Percentiles rank a stretch among this genome's conserved stretches.
These are phyloP conservation scores for Parachlorella kessleri DNA, from an alignment of 139 green algal genomes.

Conservation along the genomic window DNA sequence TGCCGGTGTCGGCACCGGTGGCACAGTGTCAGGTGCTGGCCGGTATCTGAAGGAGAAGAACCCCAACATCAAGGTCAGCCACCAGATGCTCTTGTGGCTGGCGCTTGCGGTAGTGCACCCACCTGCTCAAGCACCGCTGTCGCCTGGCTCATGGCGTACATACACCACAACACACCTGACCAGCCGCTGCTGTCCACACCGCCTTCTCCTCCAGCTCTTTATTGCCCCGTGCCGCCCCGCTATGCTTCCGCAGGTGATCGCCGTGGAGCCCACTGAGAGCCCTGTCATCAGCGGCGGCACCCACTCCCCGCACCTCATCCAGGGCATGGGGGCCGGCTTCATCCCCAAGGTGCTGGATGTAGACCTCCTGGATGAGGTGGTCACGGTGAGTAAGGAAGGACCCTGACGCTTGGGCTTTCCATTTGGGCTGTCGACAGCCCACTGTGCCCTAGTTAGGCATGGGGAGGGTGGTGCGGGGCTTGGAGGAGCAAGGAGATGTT, in stretches of 20 bases:
- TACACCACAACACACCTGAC: neutral
- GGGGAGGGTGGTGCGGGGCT: too few relatives aligned
- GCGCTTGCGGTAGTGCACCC: neutral
- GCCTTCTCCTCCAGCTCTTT: neutral
- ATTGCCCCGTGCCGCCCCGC: too few relatives aligned
- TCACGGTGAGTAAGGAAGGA: conserved; percentile 74
- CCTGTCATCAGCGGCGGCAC: conserved; percentile 87
- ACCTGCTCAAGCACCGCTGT: neutral
- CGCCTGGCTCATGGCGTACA: neutral
- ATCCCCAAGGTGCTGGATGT: conserved; percentile 85
- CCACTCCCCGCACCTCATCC: conserved; percentile 90
- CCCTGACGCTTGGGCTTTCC: too few relatives aligned
- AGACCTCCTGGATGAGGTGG: conserved; percentile 83
- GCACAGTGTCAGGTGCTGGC: conserved; percentile 90
- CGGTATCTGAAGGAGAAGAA: conserved; percentile 93
- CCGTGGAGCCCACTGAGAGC: conserved; percentile 93
- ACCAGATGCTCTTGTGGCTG: neutral
- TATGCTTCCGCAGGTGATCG: conserved; percentile 74
- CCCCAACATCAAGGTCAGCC: conserved; percentile 60
- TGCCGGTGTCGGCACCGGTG: conserved; percentile 94
- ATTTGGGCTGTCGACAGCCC: too few relatives aligned
- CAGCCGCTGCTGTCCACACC: neutral
- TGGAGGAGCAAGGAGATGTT: too few relatives aligned
- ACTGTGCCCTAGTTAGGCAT: too few relatives aligned
- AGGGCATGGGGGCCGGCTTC: conserved; percentile 74